Evolutionary conservation across 306 rosid genomes (phyloP).

Genomic region (Pyrus pyrifolia): DNA sequence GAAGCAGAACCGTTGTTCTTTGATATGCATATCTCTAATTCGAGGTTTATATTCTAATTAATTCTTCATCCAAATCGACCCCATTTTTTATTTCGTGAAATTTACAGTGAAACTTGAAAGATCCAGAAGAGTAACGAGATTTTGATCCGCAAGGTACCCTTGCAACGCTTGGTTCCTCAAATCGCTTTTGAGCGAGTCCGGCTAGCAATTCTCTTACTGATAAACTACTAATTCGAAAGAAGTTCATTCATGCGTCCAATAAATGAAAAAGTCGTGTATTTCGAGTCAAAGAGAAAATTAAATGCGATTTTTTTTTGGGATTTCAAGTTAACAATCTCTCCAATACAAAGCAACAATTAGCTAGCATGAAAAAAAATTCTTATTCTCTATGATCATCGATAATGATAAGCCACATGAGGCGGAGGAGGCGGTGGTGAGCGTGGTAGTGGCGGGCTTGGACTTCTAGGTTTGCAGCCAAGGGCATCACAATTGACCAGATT

Average conservation of each 20-base stretch:
- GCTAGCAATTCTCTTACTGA: not conserved
- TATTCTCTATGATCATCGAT: not conserved
- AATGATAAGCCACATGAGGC: accelerated
- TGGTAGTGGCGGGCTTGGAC: constrained; percentile 6
- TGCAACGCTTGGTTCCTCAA: no score
- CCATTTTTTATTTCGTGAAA: no score
- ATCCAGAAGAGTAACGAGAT: no score
- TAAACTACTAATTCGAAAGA: not conserved
- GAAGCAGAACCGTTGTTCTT: no score
- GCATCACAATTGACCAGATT: constrained; percentile 46
- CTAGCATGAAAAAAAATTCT: not conserved
- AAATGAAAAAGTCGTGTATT: no score
- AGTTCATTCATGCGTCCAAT: not conserved
- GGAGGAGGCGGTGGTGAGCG: not conserved
- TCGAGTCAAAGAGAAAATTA: no score
- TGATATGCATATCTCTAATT: no score
- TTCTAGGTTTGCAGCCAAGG: constrained; percentile 23
- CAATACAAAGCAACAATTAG: not conserved
- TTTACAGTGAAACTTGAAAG: no score
- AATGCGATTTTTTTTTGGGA: not conserved
- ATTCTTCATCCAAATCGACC: no score
- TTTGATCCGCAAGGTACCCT: no score
- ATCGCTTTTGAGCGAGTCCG: no score
- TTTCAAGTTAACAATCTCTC: not conserved
- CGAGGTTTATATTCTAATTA: no score